Evolutionary conservation across 352 stramenopile genomes (phyloP).

Genomic region (Thalassiosira pacifica): DNA sequence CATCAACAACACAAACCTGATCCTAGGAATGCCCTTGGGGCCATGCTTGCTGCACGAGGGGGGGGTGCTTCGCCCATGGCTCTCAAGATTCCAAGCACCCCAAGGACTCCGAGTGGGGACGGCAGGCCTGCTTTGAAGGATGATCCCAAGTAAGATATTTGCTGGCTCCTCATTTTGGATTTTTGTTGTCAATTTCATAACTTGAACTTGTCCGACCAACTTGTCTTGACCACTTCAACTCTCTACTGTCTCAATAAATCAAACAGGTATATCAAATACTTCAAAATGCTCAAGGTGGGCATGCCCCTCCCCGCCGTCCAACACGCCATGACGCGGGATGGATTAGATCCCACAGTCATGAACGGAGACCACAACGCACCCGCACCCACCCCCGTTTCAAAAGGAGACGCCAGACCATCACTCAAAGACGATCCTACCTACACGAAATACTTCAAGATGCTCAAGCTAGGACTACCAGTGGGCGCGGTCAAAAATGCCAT

Average conservation of each 20-base stretch:
- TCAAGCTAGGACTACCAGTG: conserved; percentile 83
- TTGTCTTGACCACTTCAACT: too few species aligned
- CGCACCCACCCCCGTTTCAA: conserved; percentile 88
- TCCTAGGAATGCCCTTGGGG: conserved; percentile 34
- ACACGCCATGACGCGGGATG: conserved; percentile 94
- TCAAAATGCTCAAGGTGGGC: conserved; percentile 96
- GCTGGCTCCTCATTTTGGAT: too few species aligned
- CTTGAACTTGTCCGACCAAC: too few species aligned
- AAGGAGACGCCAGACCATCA: conserved; percentile 52
- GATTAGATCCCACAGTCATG: conserved; percentile 91
- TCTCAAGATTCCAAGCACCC: conserved; percentile 32
- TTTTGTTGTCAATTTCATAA: too few species aligned
- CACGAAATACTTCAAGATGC: conserved; percentile 86
- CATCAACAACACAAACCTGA: too few species aligned
- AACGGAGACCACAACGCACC: conserved; percentile 90
- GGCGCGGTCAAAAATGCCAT: conserved; percentile 86
- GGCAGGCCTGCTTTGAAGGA: conserved; percentile 77
- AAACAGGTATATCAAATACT: too few species aligned
- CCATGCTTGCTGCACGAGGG: conserved; percentile 29
- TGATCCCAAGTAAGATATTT: conserved; percentile 86
- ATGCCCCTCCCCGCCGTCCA: conserved; percentile 94
- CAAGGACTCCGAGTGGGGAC: background rate
- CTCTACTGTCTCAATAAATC: too few species aligned
- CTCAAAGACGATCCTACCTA: conserved; percentile 79
- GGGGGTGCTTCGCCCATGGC: conserved; percentile 16